Conservation (phyloP, 1,284 basidiomycete genomes). For the Laetiporus sulphureus region DNA sequence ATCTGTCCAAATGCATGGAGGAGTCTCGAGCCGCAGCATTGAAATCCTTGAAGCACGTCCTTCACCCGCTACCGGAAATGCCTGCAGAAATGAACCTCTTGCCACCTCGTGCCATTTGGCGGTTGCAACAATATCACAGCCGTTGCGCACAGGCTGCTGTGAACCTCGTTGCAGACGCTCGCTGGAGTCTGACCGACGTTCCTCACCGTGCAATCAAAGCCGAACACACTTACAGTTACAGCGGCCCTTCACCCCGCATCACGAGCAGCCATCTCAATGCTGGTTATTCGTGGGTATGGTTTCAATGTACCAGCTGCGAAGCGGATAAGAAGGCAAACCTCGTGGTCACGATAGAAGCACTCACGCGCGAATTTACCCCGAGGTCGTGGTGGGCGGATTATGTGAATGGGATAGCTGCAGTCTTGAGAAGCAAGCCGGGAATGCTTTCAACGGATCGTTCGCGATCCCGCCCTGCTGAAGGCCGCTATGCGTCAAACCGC, state of each 20-base stretch:
- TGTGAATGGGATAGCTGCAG: background rate
- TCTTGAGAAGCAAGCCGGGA: background rate
- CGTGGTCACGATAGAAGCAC: too few relatives aligned
- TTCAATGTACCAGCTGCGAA: background rate
- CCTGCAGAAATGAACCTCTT: too few relatives aligned
- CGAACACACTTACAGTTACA: too few relatives aligned
- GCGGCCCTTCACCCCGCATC: background rate
- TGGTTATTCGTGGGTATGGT: conserved; percentile 1
- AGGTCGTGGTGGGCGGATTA: conserved; percentile 1
- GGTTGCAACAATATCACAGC: background rate
- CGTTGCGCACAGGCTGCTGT: background rate
- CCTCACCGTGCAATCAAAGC: background rate
- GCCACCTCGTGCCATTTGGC: background rate
- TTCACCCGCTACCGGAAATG: too few relatives aligned
- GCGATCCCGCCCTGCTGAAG: background rate
- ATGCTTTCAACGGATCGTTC: background rate
- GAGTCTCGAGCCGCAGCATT: too few relatives aligned
- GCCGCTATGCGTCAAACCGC: too few relatives aligned
- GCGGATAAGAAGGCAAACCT: background rate
- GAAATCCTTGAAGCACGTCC: too few relatives aligned
- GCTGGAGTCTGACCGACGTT: background rate
- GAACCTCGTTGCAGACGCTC: background rate
- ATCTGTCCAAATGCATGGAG: too few relatives aligned
- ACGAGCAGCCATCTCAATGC: background rate
- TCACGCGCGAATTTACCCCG: background rate